Percentiles rank a stretch among this genome's conserved stretches.
phyloP scores from a whole-genome alignment of 257 asterid genomes.

The Solanum sitiens region DNA sequence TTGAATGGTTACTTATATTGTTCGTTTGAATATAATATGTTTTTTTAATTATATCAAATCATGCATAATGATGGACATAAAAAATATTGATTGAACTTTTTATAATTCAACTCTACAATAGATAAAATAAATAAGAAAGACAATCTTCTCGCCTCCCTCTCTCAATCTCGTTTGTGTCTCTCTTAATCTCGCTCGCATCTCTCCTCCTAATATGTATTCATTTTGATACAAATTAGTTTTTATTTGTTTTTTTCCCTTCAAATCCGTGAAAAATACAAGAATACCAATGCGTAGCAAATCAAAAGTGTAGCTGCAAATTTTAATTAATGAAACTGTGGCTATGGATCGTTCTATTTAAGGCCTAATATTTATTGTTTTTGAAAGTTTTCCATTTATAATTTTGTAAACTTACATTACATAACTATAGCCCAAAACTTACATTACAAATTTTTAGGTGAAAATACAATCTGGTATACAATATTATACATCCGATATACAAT shows the following conservation, averaged over 20 bases:
- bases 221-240: neutral
- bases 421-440: neutral
- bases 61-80: neutral
- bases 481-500: neutral
- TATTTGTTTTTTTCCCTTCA: neutral
- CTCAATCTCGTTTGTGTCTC: neutral
- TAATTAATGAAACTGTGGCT: neutral
- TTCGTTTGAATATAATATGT: neutral
- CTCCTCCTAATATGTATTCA: neutral
- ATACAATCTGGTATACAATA: neutral
- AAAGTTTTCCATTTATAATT: neutral
- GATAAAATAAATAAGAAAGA: no score
- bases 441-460: neutral
- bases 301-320: neutral
- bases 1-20: neutral
- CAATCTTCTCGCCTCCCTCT: neutral
- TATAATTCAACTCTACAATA: neutral
- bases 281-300: neutral
- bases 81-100: neutral
- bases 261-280: neutral
- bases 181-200: neutral
- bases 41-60: neutral
- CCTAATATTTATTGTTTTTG: neutral
- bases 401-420: neutral
- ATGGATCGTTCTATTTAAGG: neutral